Evolutionary conservation across 1,139 yeast genomes (phyloP).

Genomic region (Candida mesenterica): DNA sequence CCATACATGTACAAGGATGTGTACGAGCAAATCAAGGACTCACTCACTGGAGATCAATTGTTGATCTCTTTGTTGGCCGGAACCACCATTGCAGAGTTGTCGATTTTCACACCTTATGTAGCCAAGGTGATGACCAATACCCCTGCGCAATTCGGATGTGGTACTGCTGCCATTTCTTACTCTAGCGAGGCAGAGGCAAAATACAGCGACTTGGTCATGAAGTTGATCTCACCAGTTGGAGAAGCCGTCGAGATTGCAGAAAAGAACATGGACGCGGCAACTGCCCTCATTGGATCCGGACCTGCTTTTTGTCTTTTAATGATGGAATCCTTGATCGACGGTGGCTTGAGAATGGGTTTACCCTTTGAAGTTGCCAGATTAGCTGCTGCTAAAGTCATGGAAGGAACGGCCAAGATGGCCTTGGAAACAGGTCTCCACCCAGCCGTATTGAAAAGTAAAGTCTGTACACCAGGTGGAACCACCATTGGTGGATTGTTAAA

Average conservation of each 20-base stretch:
- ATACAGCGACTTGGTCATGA: conserved; percentile 54
- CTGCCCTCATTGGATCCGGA: conserved; percentile 93
- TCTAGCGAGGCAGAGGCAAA: conserved; percentile 47
- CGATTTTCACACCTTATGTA: conserved; percentile 52
- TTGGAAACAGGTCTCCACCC: conserved; percentile 84
- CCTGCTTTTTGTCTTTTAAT: conserved; percentile 91
- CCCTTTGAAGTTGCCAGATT: conserved; percentile 81
- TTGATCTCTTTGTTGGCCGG: conserved; percentile 90
- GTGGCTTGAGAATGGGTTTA: conserved; percentile 93
- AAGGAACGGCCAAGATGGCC: conserved; percentile 95
- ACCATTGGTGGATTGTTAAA: conserved; percentile 93
- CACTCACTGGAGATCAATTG: conserved; percentile 54
- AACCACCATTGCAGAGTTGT: conserved; percentile 73
- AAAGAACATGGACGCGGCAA: conserved; percentile 94
- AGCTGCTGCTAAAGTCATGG: conserved; percentile 94
- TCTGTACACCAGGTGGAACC: conserved; percentile 98
- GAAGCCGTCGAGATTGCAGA: conserved; percentile 74
- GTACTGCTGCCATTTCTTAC: conserved; percentile 86
- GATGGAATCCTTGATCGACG: conserved; percentile 91
- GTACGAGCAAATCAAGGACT: conserved; percentile 41
- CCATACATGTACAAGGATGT: conserved; percentile 75
- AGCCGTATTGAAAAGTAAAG: conserved; percentile 82
- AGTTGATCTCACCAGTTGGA: conserved; percentile 65
- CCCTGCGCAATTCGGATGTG: conserved; percentile 88
- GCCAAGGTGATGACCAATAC: conserved; percentile 98